Conservation (phyloP, 129 eudicot species). For the Flaveria sonorensis region DNA sequence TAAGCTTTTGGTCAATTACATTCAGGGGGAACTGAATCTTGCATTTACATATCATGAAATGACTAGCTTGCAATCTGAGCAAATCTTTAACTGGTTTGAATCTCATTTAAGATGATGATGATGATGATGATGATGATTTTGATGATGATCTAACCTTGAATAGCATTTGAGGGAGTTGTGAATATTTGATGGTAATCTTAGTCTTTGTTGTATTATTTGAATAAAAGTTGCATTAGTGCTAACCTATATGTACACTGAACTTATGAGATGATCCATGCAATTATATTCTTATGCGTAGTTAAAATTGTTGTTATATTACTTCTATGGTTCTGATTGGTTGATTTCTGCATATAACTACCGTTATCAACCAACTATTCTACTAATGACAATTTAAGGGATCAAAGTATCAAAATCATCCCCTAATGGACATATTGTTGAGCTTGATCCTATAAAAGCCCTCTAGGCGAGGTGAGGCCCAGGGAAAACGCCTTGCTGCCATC, state of each 20-base stretch:
- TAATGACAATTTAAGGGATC: neutral
- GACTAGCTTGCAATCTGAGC: conserved; percentile 79
- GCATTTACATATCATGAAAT: conserved; percentile 95
- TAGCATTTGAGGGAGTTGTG: conserved; percentile 5
- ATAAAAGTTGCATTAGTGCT: neutral
- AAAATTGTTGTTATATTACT: neutral
- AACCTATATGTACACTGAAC: conserved; percentile 12
- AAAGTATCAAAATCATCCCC: neutral
- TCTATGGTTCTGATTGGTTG: neutral
- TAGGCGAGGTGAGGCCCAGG: no score
- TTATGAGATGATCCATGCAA: conserved; percentile 1
- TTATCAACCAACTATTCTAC: neutral
- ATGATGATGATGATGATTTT: no score
- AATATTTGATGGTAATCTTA: neutral
- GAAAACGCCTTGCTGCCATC: no score
- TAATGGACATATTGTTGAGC: neutral
- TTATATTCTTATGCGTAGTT: neutral
- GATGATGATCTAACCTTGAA: neutral
- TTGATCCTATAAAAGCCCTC: neutral
- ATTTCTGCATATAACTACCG: neutral
- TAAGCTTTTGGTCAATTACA: conserved; percentile 47
- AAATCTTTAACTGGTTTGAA: conserved; percentile 77
- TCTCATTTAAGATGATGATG: conserved; percentile 53
- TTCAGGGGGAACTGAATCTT: conserved; percentile 91
- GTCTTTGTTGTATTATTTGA: conserved; percentile 23